Evolutionary conservation across 1,284 basidiomycete genomes (phyloP).

Genomic region (Irpex sp.): DNA sequence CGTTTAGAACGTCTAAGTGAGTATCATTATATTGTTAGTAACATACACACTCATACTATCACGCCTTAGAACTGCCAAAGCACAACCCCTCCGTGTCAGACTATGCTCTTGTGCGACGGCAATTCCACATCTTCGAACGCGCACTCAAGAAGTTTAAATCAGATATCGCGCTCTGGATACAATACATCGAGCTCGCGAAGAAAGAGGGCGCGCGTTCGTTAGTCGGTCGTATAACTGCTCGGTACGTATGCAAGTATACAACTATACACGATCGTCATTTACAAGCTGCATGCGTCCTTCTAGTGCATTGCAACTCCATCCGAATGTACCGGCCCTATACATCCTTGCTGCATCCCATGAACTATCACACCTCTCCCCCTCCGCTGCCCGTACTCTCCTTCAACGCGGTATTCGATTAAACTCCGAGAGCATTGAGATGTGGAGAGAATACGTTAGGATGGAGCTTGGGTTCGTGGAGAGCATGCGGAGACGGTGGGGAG

Average conservation of each 20-base stretch:
- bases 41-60: not conserved
- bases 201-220: constrained; percentile 78
- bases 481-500: constrained; percentile 77
- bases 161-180: constrained; percentile 84
- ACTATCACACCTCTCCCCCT: constrained; percentile 71
- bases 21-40: constrained; percentile 25
- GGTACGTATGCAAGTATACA: constrained; percentile 49
- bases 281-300: not conserved
- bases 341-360: constrained; percentile 87
- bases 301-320: constrained; percentile 86
- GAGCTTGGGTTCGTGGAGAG: constrained; percentile 88
- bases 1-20: constrained; percentile 70
- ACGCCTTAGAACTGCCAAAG: constrained; percentile 42
- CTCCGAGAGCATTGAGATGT: constrained; percentile 66
- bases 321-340: constrained; percentile 77
- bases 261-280: too few species aligned
- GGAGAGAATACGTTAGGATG: constrained; percentile 89
- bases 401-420: constrained; percentile 85
- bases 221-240: constrained; percentile 74
- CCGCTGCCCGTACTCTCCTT: constrained; percentile 81
- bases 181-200: constrained; percentile 85
- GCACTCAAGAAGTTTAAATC: constrained; percentile 87
- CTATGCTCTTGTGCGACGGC: constrained; percentile 77
- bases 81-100: constrained; percentile 70
- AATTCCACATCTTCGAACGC: constrained; percentile 89